Evolutionary conservation across 176 grass and related monocot genomes (phyloP).

Genomic region (Musa itinerans): DNA sequence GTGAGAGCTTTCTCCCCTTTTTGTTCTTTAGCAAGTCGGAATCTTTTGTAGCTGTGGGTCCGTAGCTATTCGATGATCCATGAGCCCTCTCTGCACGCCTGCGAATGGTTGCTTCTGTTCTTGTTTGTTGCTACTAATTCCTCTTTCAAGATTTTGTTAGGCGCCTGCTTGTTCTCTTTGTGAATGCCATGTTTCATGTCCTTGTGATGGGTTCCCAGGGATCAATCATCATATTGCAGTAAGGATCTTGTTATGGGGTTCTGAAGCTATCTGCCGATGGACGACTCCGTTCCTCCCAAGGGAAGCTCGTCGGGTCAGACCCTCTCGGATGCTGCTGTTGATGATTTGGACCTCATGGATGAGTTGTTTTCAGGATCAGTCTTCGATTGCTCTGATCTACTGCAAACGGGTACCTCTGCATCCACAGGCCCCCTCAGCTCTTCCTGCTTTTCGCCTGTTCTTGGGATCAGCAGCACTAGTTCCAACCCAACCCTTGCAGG

Average conservation of each 20-base stretch:
- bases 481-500: neutral
- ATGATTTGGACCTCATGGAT: constrained; percentile 58
- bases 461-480: constrained; percentile 7
- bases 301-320: constrained; percentile 7
- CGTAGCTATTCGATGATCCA: neutral
- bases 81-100: neutral
- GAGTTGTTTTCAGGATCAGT: constrained; percentile 43
- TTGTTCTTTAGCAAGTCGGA: neutral
- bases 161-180: neutral
- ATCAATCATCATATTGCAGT: neutral
- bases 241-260: constrained; percentile 18
- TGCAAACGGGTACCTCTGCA: constrained; percentile 7
- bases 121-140: neutral
- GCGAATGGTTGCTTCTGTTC: neutral
- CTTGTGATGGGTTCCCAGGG: constrained; percentile 5
- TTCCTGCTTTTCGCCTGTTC: constrained; percentile 19
- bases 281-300: neutral
- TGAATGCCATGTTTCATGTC: neutral
- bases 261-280: constrained; percentile 27
- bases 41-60: constrained; percentile 13
- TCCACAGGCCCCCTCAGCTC: constrained; percentile 14
- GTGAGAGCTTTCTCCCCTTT: neutral
- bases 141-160: neutral
- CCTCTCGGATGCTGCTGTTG: constrained; percentile 25
- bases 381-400: constrained; percentile 36